Evolutionary conservation across 306 rosid species (phyloP).

Genomic region (Acacia crassicarpa): DNA sequence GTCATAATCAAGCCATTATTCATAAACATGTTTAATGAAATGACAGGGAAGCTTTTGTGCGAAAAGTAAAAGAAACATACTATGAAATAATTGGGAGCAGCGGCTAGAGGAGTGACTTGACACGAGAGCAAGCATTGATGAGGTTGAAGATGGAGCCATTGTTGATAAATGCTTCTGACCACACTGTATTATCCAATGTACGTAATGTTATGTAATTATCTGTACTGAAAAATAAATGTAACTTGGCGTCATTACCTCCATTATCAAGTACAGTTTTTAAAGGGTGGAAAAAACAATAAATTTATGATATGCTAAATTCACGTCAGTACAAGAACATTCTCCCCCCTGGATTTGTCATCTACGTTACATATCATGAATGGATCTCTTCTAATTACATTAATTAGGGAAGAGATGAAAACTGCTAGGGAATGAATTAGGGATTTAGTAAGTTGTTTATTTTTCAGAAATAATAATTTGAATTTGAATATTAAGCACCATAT

Average conservation of each 20-base stretch:
- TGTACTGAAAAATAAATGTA: conserved; percentile 45
- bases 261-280: conserved; percentile 2
- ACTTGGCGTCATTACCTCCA: conserved; percentile 22
- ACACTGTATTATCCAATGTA: conserved; percentile 23
- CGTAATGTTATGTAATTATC: conserved; percentile 33
- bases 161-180: conserved; percentile 43
- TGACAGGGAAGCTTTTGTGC: conserved; percentile 70
- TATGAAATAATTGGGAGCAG: conserved; percentile 72
- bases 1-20: not conserved
- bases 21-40: not conserved
- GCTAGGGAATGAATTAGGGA: no score
- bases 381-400: not conserved
- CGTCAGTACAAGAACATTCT: not conserved
- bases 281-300: conserved; percentile 1
- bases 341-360: not conserved
- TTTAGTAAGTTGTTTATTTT: no score
- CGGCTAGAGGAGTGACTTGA: conserved; percentile 52
- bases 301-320: not conserved
- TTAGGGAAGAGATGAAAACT: no score
- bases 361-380: not conserved
- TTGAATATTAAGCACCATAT: no score
- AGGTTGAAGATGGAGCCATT: conserved; percentile 34
- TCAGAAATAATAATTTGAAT: no score
- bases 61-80: conserved; percentile 61
- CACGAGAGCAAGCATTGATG: conserved; percentile 43